phyloP scores from a whole-genome alignment of 2,329 filamentous ascomycete genomes.

The Colletotrichum ledebouriae region DNA sequence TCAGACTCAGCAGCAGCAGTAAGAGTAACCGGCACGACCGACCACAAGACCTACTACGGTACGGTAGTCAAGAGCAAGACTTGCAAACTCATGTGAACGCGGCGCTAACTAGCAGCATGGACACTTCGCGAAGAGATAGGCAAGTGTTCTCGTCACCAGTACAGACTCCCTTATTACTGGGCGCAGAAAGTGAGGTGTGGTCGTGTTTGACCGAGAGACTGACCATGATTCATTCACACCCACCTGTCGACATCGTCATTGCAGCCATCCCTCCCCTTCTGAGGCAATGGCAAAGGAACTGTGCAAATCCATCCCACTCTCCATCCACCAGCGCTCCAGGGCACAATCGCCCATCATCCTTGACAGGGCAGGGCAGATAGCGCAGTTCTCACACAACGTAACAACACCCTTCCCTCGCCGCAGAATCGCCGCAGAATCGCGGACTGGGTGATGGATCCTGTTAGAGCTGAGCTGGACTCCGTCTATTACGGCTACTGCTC shows the following conservation, averaged over 20 bases:
- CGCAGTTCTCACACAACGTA: neutral
- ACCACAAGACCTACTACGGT: neutral
- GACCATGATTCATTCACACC: conserved; percentile 35
- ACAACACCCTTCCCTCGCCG: neutral
- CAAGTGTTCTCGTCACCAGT: neutral
- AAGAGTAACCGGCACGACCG: conserved; percentile 20
- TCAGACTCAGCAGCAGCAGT: conserved; percentile 26
- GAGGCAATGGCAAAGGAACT: neutral
- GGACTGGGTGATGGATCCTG: neutral
- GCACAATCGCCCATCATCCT: conserved; percentile 14
- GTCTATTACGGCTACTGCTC: neutral
- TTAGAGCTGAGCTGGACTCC: neutral
- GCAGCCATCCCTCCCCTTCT: conserved; percentile 9
- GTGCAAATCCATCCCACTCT: conserved; percentile 35
- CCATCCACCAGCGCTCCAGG: conserved; percentile 27
- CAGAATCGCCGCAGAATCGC: too few relatives aligned
- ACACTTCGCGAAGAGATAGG: too few relatives aligned
- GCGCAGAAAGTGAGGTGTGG: neutral
- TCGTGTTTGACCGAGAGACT: conserved; percentile 1
- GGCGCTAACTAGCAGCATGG: neutral
- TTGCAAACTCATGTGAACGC: neutral
- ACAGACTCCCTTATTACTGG: neutral
- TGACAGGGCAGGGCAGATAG: conserved; percentile 26
- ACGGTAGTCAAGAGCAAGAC: neutral
- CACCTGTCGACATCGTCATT: conserved; percentile 3